These are phyloP conservation scores for Penicillium herquei DNA, from an alignment of 495 filamentous ascomycete species.

Conservation along the genomic window DNA sequence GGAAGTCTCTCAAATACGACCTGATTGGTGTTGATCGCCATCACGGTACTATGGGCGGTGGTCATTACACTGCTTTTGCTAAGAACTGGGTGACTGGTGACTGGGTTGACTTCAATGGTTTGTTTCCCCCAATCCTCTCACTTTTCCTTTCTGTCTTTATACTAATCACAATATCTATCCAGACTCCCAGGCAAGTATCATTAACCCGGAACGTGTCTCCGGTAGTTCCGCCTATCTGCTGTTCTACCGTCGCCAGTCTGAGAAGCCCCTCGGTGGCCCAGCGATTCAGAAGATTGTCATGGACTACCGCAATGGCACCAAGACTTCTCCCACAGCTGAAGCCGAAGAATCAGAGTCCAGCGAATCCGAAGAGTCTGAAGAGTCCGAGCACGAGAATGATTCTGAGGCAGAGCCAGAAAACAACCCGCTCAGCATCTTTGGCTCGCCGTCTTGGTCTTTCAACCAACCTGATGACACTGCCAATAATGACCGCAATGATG, in stretches of 20 bases:
- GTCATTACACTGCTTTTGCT: slow-evolving; percentile 92
- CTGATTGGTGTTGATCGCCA: slow-evolving; percentile 94
- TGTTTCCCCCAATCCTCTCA: background rate
- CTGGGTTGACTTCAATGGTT: slow-evolving; percentile 98
- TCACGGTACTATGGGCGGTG: slow-evolving; percentile 85
- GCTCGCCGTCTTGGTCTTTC: slow-evolving; percentile 39
- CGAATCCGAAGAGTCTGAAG: slow-evolving; percentile 30
- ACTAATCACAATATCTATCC: slow-evolving; percentile 16
- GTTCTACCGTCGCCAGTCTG: slow-evolving; percentile 89
- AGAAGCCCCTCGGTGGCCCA: slow-evolving; percentile 70
- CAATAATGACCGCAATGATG: slow-evolving; percentile 34
- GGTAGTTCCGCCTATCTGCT: slow-evolving; percentile 81
- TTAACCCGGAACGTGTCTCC: slow-evolving; percentile 49
- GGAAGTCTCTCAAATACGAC: slow-evolving; percentile 82
- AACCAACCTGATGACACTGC: slow-evolving; percentile 14
- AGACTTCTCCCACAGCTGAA: background rate
- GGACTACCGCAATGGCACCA: background rate
- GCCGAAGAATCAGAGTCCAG: background rate
- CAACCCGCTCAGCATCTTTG: slow-evolving; percentile 22
- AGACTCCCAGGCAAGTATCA: slow-evolving; percentile 69
- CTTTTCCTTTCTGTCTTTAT: slow-evolving; percentile 1
- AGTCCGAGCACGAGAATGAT: slow-evolving; percentile 1
- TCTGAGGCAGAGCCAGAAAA: background rate
- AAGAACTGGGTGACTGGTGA: slow-evolving; percentile 80
- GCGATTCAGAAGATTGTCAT: slow-evolving; percentile 68